Percentiles rank a stretch among this genome's conserved stretches.
Conservation (phyloP, 108 stramenopile genomes). For the Seminavis robusta region DNA sequence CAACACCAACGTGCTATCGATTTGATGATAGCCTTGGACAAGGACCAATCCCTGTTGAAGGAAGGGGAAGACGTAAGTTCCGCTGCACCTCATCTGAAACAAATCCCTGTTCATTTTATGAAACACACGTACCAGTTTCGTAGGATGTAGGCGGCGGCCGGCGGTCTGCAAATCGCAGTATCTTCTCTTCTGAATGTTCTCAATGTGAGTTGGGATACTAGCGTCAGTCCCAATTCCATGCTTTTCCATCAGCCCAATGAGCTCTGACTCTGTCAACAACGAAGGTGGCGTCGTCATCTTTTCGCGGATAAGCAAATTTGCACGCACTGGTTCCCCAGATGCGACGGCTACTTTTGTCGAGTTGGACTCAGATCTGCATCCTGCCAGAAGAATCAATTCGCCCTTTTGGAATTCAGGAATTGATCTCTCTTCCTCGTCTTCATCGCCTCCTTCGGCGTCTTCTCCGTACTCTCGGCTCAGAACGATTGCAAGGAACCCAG, state of each 20-base stretch:
- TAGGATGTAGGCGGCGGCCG: conserved; percentile 80
- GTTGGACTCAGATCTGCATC: conserved; percentile 12
- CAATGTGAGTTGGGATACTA: conserved; percentile 82
- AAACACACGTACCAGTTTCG: too few species aligned
- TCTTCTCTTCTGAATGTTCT: conserved; percentile 86
- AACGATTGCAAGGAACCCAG: conserved; percentile 82
- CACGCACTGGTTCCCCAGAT: conserved; percentile 46
- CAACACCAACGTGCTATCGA: conserved; percentile 85
- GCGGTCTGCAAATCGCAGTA: conserved; percentile 75
- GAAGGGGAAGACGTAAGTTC: too few species aligned
- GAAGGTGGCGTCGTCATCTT: conserved; percentile 84
- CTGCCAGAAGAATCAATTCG: conserved; percentile 50
- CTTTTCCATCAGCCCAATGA: conserved; percentile 88
- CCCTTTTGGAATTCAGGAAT: conserved; percentile 78
- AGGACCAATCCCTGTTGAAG: conserved; percentile 90
- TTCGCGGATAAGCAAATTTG: conserved; percentile 74
- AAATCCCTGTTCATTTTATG: too few species aligned
- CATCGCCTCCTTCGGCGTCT: conserved; percentile 40
- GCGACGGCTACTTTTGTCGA: conserved; percentile 49
- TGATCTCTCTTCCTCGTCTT: conserved; percentile 66
- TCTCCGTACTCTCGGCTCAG: conserved; percentile 82
- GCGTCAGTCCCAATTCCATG: conserved; percentile 90
- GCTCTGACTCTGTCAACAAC: conserved; percentile 83
- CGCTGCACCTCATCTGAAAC: too few species aligned
- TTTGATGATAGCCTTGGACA: conserved; percentile 84